Evolutionary conservation across 169 alveolate genomes (phyloP).

Genomic region (Plasmodium gonderi): DNA sequence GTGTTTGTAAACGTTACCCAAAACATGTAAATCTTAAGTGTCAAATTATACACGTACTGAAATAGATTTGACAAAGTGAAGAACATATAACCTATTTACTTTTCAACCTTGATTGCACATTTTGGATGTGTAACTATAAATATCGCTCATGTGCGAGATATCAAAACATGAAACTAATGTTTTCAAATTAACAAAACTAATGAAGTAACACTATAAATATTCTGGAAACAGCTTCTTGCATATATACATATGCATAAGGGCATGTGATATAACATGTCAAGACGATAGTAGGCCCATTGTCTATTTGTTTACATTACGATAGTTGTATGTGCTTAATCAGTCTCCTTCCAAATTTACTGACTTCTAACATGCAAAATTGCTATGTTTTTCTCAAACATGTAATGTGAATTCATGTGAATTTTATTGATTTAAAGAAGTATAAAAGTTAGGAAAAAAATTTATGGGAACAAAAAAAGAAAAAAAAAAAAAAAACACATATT

Average conservation of each 20-base stretch:
- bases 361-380: background rate
- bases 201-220: background rate
- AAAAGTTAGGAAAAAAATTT: background rate
- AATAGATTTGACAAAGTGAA: background rate
- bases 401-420: background rate
- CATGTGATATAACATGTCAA: background rate
- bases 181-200: background rate
- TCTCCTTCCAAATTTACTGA: background rate
- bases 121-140: background rate
- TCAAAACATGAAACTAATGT: background rate
- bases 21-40: background rate
- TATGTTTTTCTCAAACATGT: background rate
- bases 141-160: background rate
- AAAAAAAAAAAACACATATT: too few relatives aligned
- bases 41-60: background rate
- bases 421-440: background rate
- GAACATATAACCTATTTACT: background rate
- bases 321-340: background rate
- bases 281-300: background rate
- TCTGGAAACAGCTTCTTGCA: background rate
- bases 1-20: conserved; percentile 42
- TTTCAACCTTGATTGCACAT: background rate
- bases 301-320: background rate
- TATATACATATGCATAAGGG: background rate
- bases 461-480: background rate